Evolutionary conservation across 2,329 filamentous ascomycete species (phyloP).

Genomic region (Aureobasidium pullulans): DNA sequence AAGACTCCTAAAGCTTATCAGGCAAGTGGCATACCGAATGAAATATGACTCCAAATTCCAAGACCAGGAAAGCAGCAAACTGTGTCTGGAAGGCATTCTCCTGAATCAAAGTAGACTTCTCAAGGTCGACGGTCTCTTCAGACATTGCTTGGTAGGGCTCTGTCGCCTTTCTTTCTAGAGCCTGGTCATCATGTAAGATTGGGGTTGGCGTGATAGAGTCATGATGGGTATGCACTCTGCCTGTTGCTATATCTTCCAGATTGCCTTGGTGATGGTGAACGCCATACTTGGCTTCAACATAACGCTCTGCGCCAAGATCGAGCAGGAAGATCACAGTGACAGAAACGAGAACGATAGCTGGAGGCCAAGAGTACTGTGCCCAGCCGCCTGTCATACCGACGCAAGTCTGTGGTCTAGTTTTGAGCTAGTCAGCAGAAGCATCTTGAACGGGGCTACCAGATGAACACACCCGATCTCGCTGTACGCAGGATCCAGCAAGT

Average conservation of each 20-base stretch:
- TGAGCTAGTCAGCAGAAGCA: not conserved
- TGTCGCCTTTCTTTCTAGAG: not conserved
- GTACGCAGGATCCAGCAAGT: not conserved
- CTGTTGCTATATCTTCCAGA: not conserved
- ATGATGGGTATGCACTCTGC: not conserved
- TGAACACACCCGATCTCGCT: constrained; percentile 28
- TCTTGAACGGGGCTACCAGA: not conserved
- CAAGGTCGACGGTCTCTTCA: not conserved
- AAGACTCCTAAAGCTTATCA: not conserved
- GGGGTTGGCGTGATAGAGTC: too few relatives aligned
- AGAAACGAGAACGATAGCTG: constrained; percentile 43
- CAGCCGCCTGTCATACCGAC: constrained; percentile 49
- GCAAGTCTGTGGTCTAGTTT: constrained; percentile 26
- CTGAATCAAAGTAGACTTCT: not conserved
- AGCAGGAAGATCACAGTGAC: constrained; percentile 45
- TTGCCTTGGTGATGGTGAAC: constrained; percentile 3
- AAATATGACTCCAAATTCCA: constrained; percentile 93
- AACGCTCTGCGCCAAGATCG: constrained; percentile 45
- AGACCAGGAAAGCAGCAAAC: constrained; percentile 80
- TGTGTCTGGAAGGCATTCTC: constrained; percentile 38
- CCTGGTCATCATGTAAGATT: too few relatives aligned
- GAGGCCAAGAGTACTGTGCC: constrained; percentile 46
- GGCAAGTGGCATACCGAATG: constrained; percentile 39
- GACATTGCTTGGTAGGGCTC: not conserved
- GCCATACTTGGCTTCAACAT: constrained; percentile 43